phyloP scores from a whole-genome alignment of 371 early-diverging fungal genomes.

The Syncephalastrum sp. region DNA sequence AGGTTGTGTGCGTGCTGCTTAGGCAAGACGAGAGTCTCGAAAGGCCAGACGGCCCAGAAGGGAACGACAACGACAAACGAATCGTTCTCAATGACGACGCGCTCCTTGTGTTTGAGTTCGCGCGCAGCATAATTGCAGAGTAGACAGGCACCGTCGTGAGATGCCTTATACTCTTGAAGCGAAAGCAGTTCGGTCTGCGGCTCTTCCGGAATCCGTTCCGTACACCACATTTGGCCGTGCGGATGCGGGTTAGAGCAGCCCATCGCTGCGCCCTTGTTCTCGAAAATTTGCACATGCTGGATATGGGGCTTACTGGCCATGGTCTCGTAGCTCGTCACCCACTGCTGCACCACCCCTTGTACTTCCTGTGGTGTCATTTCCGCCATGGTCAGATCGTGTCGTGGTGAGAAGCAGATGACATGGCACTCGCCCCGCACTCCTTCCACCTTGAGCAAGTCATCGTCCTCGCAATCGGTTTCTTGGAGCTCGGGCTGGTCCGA shows the following conservation, averaged over 20 bases:
- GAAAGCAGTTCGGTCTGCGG: constrained; percentile 67
- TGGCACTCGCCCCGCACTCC: constrained; percentile 80
- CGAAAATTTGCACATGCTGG: constrained; percentile 90
- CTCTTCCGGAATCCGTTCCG: constrained; percentile 80
- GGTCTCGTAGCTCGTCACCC: constrained; percentile 63
- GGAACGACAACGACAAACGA: constrained; percentile 85
- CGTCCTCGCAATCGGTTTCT: constrained; percentile 19
- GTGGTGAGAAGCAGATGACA: constrained; percentile 89
- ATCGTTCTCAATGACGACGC: constrained; percentile 79
- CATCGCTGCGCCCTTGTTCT: constrained; percentile 96
- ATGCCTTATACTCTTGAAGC: constrained; percentile 54
- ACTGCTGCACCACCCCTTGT: constrained; percentile 66
- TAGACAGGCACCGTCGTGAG: constrained; percentile 56
- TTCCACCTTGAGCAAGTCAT: constrained; percentile 61
- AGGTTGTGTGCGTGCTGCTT: constrained; percentile 65
- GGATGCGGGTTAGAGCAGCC: constrained; percentile 97
- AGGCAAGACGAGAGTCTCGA: constrained; percentile 83
- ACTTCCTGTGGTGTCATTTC: constrained; percentile 73
- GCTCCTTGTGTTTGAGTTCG: constrained; percentile 59
- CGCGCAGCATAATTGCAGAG: constrained; percentile 78
- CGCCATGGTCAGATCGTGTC: constrained; percentile 87
- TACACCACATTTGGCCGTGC: constrained; percentile 90
- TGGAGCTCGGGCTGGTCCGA: constrained; percentile 53
- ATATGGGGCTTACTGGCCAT: constrained; percentile 48
- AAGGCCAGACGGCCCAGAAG: constrained; percentile 97